Evolutionary conservation across 495 filamentous ascomycete species (phyloP), one percentile per base, ranked within the genome.

Genomic region (Trichoderma virens): DNA sequence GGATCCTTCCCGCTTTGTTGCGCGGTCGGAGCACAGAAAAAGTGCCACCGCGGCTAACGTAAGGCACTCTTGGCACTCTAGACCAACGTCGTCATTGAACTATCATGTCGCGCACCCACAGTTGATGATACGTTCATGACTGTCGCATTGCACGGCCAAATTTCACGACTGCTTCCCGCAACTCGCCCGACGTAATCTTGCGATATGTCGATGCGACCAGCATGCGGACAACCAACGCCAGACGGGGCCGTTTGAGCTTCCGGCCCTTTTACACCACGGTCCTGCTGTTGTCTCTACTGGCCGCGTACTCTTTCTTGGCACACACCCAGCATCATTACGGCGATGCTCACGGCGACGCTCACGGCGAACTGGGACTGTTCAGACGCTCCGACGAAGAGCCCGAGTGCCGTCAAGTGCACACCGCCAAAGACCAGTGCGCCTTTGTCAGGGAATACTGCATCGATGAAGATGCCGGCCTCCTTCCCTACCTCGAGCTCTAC

Each of bases 401-500:
- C 56, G 79, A 97, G 81, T 99, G 95, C 69, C 90, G 88, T 43
- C 75, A 87, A 5, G 91, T 98, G 61, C 92, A 94, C 70, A 71
- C 83, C 51, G 88, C 85, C 47, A 69, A 77, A 64, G 86, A 97
- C 74, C 85, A 97, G 77, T 99, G 95, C 78, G 86, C 86, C 63
- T 99, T 93, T 74, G 83, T 97, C 63, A 83, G 79, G 64, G 79
- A 77, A 59, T 89, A 97, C 73, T 99, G 95, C 70, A 79, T 82
- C 18, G 92, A 95, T 70, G 91, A 97, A 72, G 89, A 97, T 75
- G 89, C 93, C 62, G 94, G 93, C 38, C 79, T 98, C 41, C 75
- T 97, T 56, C 89, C 92, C 60, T 98, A 98, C 75, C 84, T 99
- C 18, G 82, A 85, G 16, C 82, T 99, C 38, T 98, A 97, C 77